Conservation (phyloP, 495 filamentous ascomycete genomes). For the Daldinia vernicosa region DNA sequence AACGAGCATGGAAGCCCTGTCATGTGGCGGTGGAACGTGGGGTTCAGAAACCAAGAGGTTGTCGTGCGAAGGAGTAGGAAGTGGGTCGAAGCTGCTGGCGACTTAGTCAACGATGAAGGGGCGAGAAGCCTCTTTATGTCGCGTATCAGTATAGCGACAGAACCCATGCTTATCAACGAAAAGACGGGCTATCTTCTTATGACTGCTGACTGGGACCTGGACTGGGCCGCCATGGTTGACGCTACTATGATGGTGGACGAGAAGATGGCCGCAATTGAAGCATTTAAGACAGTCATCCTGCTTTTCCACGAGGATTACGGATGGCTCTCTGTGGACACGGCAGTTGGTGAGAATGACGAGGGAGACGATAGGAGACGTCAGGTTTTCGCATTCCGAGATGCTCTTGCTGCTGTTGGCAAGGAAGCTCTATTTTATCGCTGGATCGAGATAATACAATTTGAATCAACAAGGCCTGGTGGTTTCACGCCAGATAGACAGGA, state of each 20-base stretch:
- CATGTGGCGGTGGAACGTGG: constrained; percentile 72
- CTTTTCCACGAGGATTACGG: constrained; percentile 69
- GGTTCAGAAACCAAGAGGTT: constrained; percentile 76
- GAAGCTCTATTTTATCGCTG: constrained; percentile 85
- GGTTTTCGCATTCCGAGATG: constrained; percentile 75
- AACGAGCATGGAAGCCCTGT: constrained; percentile 62
- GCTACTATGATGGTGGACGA: constrained; percentile 71
- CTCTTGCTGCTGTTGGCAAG: constrained; percentile 74
- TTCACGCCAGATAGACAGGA: constrained; percentile 75
- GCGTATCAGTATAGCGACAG: constrained; percentile 62
- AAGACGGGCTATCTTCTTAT: constrained; percentile 85
- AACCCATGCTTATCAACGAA: constrained; percentile 64
- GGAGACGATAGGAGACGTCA: constrained; percentile 67
- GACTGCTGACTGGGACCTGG: constrained; percentile 81
- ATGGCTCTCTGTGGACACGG: constrained; percentile 68
- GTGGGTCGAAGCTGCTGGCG: constrained; percentile 62
- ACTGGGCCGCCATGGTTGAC: constrained; percentile 76
- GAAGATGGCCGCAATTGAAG: constrained; percentile 61
- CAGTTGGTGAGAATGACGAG: constrained; percentile 60
- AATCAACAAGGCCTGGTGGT: constrained; percentile 75
- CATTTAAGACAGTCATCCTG: constrained; percentile 72
- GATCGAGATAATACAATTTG: constrained; percentile 86
- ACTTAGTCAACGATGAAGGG: constrained; percentile 49
- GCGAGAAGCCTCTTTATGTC: constrained; percentile 46
- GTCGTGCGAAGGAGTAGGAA: constrained; percentile 74